phyloP scores from a whole-genome alignment of 2,329 filamentous ascomycete species.

The Gnomoniopsis sp. region DNA sequence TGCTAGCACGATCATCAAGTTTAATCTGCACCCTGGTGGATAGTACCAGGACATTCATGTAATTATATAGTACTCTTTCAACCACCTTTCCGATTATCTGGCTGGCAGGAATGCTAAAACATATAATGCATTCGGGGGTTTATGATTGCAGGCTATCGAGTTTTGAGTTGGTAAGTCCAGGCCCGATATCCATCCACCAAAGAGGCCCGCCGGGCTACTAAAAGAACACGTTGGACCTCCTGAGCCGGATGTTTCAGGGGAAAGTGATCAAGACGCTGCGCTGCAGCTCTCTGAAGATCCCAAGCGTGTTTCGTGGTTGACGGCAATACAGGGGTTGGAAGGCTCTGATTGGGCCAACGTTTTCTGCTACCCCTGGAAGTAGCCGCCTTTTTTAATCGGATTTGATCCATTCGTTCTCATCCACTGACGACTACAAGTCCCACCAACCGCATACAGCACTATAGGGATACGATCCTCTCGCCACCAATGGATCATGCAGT shows the following conservation, averaged over 20 bases:
- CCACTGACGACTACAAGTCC: background rate
- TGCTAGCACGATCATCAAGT: too few species aligned
- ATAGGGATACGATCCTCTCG: background rate
- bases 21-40: too few species aligned
- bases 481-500: background rate
- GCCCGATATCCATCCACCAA: too few species aligned
- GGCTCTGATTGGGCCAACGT: background rate
- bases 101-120: too few species aligned
- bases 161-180: too few species aligned
- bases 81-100: too few species aligned
- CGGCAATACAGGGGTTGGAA: background rate
- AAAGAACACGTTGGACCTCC: background rate
- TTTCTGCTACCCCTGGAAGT: background rate
- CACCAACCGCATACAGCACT: background rate
- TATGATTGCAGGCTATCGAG: too few species aligned
- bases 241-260: background rate
- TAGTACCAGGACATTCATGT: too few species aligned
- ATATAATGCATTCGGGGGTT: too few species aligned
- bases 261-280: background rate
- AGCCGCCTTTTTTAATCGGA: background rate
- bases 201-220: too few species aligned
- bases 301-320: background rate
- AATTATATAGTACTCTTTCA: too few species aligned
- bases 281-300: background rate
- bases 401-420: background rate